Evolutionary conservation across 2,329 filamentous ascomycete species (phyloP).

Genomic region (Colletotrichum tofieldiae): DNA sequence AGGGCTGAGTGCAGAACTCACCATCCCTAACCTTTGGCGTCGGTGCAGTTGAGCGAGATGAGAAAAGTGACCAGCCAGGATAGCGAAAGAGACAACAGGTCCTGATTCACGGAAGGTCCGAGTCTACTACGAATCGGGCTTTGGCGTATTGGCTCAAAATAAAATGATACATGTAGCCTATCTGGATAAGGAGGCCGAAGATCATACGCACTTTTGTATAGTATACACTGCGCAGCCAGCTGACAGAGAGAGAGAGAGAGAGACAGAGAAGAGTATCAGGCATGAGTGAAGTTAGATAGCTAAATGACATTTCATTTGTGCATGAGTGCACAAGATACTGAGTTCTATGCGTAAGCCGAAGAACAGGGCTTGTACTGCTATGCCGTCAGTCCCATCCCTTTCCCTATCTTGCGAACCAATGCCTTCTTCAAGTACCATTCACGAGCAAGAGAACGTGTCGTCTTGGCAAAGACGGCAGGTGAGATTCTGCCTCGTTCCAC

Average conservation of each 20-base stretch:
- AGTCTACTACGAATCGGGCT: background rate
- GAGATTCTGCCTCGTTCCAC: constrained; percentile 81
- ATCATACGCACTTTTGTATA: too few relatives aligned
- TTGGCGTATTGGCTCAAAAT: background rate
- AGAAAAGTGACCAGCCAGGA: background rate
- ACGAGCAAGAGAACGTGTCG: constrained; percentile 80
- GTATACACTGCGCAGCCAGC: background rate
- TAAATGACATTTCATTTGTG: background rate
- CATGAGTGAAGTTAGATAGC: background rate
- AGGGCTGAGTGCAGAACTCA: constrained; percentile 1
- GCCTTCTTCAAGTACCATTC: constrained; percentile 91
- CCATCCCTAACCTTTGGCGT: constrained; percentile 1
- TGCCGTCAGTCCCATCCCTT: constrained; percentile 77
- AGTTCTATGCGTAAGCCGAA: background rate
- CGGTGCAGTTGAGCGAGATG: constrained; percentile 5
- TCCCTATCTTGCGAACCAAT: constrained; percentile 82
- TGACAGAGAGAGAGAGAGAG: background rate
- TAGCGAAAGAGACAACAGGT: background rate
- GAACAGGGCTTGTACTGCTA: constrained; percentile 11
- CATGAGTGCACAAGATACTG: background rate
- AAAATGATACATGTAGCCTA: background rate
- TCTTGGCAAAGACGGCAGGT: constrained; percentile 83
- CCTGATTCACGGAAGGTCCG: background rate
- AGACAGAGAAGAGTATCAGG: background rate
- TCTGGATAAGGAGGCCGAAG: background rate